phyloP scores from a whole-genome alignment of 2,329 filamentous ascomycete genomes.

The Trichophyton simii region DNA sequence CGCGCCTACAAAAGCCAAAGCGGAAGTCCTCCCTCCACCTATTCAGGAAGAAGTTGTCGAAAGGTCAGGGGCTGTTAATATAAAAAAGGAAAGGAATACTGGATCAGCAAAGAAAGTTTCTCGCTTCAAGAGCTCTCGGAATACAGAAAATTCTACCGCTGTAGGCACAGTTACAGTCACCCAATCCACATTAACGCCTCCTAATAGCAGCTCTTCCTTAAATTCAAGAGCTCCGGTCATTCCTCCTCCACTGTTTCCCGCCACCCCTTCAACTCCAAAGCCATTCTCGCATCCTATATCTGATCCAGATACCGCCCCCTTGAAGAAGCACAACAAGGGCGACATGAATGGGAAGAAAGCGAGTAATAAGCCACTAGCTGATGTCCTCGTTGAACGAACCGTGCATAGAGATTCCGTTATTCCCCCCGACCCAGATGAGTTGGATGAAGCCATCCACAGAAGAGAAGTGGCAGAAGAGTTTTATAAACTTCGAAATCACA shows the following conservation, averaged over 20 bases:
- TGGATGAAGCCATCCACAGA: constrained; percentile 60
- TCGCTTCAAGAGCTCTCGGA: constrained; percentile 32
- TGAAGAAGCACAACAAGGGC: not conserved
- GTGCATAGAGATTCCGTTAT: constrained; percentile 16
- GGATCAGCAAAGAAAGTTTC: constrained; percentile 28
- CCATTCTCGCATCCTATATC: constrained; percentile 29
- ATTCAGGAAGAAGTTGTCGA: constrained; percentile 36
- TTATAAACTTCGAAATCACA: constrained; percentile 65
- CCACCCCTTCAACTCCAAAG: constrained; percentile 25
- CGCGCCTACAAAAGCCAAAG: constrained; percentile 11
- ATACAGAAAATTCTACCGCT: constrained; percentile 10
- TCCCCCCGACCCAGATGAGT: constrained; percentile 46
- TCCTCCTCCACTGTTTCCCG: constrained; percentile 26
- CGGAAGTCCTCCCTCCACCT: constrained; percentile 18
- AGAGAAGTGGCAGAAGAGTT: constrained; percentile 74
- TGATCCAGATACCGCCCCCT: constrained; percentile 11
- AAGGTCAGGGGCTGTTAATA: constrained; percentile 18
- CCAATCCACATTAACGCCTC: constrained; percentile 14
- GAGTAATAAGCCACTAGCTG: constrained; percentile 39
- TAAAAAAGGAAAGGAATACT: constrained; percentile 12
- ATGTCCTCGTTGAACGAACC: constrained; percentile 44
- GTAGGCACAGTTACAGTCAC: constrained; percentile 7
- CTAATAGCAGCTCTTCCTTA: constrained; percentile 13
- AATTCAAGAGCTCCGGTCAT: constrained; percentile 6
- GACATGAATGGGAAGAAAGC: constrained; percentile 7